Percentiles rank a stretch among this genome's conserved stretches.
Evolutionary conservation across 176 grass and related monocot species (phyloP).

Genomic region (Carex parvula): DNA sequence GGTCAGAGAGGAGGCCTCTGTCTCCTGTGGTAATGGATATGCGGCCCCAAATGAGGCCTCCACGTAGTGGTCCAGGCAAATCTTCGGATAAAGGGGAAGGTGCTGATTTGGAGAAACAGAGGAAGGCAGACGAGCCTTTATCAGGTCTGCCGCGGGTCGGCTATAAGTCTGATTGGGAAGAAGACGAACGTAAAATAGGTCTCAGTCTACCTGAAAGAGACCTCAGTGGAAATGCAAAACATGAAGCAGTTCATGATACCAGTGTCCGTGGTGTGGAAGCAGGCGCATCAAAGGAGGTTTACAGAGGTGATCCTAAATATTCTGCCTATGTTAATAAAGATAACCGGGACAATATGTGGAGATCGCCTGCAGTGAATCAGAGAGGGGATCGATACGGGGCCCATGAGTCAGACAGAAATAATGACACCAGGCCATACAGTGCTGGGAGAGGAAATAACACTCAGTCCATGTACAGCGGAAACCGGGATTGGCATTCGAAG

Average conservation of each 20-base stretch:
- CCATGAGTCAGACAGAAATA: conserved; percentile 31
- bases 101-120: conserved; percentile 34
- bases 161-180: conserved; percentile 90
- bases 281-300: conserved; percentile 37
- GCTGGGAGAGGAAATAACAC: conserved; percentile 52
- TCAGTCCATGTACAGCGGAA: conserved; percentile 35
- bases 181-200: conserved; percentile 89
- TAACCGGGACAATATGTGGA: conserved; percentile 44
- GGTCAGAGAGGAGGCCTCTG: conserved; percentile 20
- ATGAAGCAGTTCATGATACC: conserved; percentile 43
- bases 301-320: conserved; percentile 59
- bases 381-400: conserved; percentile 21
- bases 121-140: conserved; percentile 39
- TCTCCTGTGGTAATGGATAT: conserved; percentile 50
- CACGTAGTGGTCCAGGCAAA: conserved; percentile 28
- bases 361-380: conserved; percentile 36
- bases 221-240: conserved; percentile 43
- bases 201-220: conserved; percentile 70
- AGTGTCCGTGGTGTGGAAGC: conserved; percentile 3
- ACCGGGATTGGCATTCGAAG: conserved; percentile 56
- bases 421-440: conserved; percentile 46
- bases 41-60: conserved; percentile 66
- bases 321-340: conserved; percentile 37
- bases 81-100: conserved; percentile 21
- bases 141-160: conserved; percentile 53